Percentiles rank a stretch among this genome's conserved stretches.
These are phyloP conservation scores for Aspergillus texensis DNA, from an alignment of 2,329 filamentous ascomycete species.

Conservation along the genomic window DNA sequence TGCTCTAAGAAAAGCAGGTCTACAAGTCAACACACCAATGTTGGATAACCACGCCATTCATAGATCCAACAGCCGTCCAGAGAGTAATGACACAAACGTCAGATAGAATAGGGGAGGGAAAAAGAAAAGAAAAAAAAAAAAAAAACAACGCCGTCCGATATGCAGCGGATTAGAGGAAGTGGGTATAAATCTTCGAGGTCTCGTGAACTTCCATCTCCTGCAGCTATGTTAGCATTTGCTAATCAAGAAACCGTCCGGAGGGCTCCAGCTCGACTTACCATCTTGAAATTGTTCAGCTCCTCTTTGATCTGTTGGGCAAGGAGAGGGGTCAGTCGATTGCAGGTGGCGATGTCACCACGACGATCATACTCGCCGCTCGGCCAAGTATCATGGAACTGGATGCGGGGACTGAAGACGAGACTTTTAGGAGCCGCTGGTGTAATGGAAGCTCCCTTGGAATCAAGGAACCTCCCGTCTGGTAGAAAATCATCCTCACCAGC, in stretches of 20 bases:
- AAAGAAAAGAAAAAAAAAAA: slow-evolving; percentile 14
- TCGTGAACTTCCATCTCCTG: slow-evolving; percentile 99
- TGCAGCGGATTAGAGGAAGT: slow-evolving; percentile 81
- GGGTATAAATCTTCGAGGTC: slow-evolving; percentile 97
- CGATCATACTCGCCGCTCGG: slow-evolving; percentile 94
- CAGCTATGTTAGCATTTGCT: slow-evolving; percentile 38
- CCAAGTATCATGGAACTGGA: slow-evolving; percentile 97
- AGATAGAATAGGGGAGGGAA: not conserved
- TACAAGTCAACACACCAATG: slow-evolving; percentile 25
- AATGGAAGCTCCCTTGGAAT: slow-evolving; percentile 77
- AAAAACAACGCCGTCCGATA: slow-evolving; percentile 32
- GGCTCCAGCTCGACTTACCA: slow-evolving; percentile 64
- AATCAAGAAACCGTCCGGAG: too few relatives aligned
- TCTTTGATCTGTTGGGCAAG: slow-evolving; percentile 99
- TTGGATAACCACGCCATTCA: slow-evolving; percentile 23
- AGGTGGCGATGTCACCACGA: slow-evolving; percentile 92
- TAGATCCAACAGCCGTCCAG: slow-evolving; percentile 26
- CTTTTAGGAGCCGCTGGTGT: slow-evolving; percentile 59
- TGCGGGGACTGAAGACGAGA: slow-evolving; percentile 82
- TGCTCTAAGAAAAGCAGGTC: slow-evolving; percentile 28
- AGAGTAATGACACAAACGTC: slow-evolving; percentile 18
- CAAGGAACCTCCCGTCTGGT: slow-evolving; percentile 68
- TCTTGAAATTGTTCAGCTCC: slow-evolving; percentile 98
- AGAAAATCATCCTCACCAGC: slow-evolving; percentile 90
- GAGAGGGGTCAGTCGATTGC: slow-evolving; percentile 95